Base-by-base conservation (phyloP, 345 rosid species). In the Pistacia vera region DNA sequence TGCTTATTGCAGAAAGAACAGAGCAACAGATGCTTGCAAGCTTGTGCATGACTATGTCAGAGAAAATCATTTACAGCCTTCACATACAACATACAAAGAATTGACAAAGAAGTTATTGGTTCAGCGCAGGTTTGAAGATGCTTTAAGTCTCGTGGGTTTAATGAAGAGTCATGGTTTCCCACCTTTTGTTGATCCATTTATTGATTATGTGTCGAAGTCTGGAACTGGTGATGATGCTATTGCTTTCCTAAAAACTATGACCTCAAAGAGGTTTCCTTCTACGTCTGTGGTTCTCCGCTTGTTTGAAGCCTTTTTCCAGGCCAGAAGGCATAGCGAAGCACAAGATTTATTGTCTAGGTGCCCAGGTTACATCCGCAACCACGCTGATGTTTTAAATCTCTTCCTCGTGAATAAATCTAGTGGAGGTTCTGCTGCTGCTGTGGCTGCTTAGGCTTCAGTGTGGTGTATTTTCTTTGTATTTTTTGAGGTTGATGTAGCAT, bases 121-220 rank as follows among this genome's bases (percentile, higher is more conserved):
- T 77, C 88, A 86, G 70, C 90, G 85, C 49, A 95, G 88, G 70
- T 93, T 93, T 81, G 82, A 85, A 68, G 91, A 88, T 74, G 97
- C 96, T 77, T 79, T 92, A 80, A 81, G 71, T 78, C 83, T 93
- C 41, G 65, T 93, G 77, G 79, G 82, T 58, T 75, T 88, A 80
- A 95, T 95, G 99, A 92, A 85, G 82, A 80, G 73, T 79, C 86
- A 90, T 51, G 98, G 96, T 41, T 87, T 82, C 80, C 97, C 96
- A 54, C 97, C 98, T 67, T 86, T 77, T 83, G n/a, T 89, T 57
- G 90, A 87, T 70, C 95, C 99, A 12, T 86, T 91, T 70, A 76
- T 93, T 48, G 84, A 77, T 66, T 79, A 91, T 81, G 76, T 91
- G 78, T 96, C 98, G 12, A 88, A 73, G 85, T 83, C 77, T 22